Conservation (phyloP, 345 rosid genomes). For the Salix suchowensis region DNA sequence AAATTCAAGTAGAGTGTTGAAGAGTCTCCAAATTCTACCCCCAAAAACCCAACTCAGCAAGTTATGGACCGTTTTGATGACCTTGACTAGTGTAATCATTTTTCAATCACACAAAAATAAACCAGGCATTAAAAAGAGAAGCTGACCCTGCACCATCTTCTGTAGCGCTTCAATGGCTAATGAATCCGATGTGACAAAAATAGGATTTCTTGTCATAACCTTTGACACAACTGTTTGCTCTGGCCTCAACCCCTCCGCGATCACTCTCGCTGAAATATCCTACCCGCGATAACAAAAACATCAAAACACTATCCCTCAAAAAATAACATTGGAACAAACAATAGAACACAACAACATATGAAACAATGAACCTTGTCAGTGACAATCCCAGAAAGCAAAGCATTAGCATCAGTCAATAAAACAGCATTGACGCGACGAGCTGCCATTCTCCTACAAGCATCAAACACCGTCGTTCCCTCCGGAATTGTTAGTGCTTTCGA, state of each 20-base stretch:
- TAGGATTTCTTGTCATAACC: constrained; percentile 89
- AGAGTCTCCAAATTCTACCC: background rate
- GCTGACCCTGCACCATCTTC: constrained; percentile 90
- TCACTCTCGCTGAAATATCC: constrained; percentile 79
- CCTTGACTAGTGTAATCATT: background rate
- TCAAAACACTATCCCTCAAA: background rate
- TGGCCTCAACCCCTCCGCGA: constrained; percentile 88
- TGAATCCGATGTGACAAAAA: constrained; percentile 78
- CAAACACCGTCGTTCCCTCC: constrained; percentile 79
- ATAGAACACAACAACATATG: background rate
- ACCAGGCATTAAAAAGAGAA: background rate
- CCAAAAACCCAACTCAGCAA: background rate
- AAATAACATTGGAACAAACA: background rate
- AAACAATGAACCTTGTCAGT: constrained; percentile 62
- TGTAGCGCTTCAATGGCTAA: constrained; percentile 94
- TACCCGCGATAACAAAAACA: constrained; percentile 15
- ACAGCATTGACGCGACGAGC: constrained; percentile 91
- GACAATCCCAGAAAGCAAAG: constrained; percentile 83
- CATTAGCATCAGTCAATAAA: constrained; percentile 82
- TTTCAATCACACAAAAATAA: background rate
- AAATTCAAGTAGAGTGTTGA: background rate
- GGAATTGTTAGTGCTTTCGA: constrained; percentile 97
- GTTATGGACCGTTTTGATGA: background rate
- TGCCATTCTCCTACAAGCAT: constrained; percentile 92
- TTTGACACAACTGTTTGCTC: constrained; percentile 87